Evolutionary conservation across 2,329 filamentous ascomycete species (phyloP), one percentile per base, ranked within the genome.

Genomic region (Nectriaceae sp.): DNA sequence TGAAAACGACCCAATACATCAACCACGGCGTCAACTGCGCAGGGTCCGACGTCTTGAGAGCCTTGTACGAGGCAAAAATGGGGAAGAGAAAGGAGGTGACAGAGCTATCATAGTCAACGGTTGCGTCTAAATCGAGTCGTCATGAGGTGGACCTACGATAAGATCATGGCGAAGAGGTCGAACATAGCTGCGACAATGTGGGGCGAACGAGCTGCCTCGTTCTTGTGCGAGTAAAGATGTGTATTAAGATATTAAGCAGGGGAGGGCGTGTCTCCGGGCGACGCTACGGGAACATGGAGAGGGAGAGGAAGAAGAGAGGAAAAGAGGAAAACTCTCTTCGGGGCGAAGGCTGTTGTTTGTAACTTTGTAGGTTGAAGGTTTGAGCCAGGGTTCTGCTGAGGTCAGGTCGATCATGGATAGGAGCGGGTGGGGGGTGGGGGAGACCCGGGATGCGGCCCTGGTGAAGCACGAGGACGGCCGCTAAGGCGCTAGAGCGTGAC

Each of bases 1-100:
- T 89, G 56, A 97, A 82, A 20, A 96, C 90, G 52, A 96, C 90
- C 88, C 93, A 99, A 80, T 97, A 99, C 88, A 97, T 97, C 58
- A 97, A 83, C 94, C 94, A 99, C 85, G 93, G 93, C 55, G 90
- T 90, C 51, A 97, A 80, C 66, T 95, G 85, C 31, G 90, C 87
- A 2, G 92, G 91, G 70, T 97, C 90, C 44, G 88, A 88, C 15
- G 90, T 92, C 74, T 94, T 93, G 65, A 99, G 87, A 41, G 94
- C 93, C 78, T 97, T 97, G 81, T 97, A 97, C 56, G 93, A 96
- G 59, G 93, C 92, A 74, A 96, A 97, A 55, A 97, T 84, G 43
- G 94, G 94, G 68, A 97, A 95, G 66, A 97, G 84, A 66, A 96
- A 91, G 47, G 92, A 95, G 50, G 89, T 85, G 68, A 93, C 72